phyloP scores from a whole-genome alignment of 2,329 filamentous ascomycete genomes.

The Coniella lustricola region DNA sequence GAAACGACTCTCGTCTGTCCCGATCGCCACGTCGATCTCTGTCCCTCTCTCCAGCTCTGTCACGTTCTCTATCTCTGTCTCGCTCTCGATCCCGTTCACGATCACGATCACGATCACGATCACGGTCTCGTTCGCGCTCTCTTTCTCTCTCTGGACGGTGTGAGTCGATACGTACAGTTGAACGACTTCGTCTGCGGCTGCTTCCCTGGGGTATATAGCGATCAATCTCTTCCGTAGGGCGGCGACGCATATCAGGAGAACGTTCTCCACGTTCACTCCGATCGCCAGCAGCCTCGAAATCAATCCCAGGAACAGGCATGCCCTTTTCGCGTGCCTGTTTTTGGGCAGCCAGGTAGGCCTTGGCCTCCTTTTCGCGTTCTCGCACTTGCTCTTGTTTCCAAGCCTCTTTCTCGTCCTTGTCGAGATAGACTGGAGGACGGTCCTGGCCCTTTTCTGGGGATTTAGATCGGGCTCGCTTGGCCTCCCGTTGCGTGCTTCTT shows the following conservation, averaged over 20 bases:
- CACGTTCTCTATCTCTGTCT: conserved; percentile 22
- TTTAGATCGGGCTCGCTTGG: conserved; percentile 38
- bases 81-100: conserved; percentile 28
- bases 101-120: conserved; percentile 34
- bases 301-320: conserved; percentile 50
- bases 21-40: conserved; percentile 26
- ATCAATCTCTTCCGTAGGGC: conserved; percentile 36
- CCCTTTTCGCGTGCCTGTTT: conserved; percentile 55
- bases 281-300: conserved; percentile 42
- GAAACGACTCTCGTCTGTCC: conserved; percentile 21
- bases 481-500: conserved; percentile 26
- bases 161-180: conserved; percentile 18
- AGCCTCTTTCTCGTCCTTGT: conserved; percentile 44
- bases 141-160: conserved; percentile 21
- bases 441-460: conserved; percentile 24
- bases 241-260: conserved; percentile 35
- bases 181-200: conserved; percentile 24
- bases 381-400: conserved; percentile 57
- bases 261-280: conserved; percentile 19
- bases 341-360: conserved; percentile 56
- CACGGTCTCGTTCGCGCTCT: conserved; percentile 34
- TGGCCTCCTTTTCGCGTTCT: conserved; percentile 57
- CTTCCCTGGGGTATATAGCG: conserved; percentile 39
- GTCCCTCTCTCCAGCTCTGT: conserved; percentile 12
- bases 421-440: conserved; percentile 29